These are phyloP conservation scores for Elongisporangium anandrum DNA, from an alignment of 352 stramenopile genomes.

Conservation along the genomic window DNA sequence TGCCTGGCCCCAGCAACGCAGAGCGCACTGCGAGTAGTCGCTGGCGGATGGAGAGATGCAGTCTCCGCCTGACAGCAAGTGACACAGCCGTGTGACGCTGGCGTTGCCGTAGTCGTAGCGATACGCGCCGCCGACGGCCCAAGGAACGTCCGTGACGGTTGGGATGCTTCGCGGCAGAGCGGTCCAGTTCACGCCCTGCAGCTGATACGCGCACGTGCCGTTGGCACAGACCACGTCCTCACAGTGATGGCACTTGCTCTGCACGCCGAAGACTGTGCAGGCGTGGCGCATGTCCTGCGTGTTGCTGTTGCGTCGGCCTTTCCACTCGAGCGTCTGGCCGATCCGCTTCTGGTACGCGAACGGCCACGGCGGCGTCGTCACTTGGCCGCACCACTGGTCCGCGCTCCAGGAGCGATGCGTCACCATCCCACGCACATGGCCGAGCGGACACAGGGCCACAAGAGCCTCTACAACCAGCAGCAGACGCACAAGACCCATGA, in stretches of 20 bases:
- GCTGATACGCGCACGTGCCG: constrained; percentile 83
- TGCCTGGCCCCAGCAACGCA: constrained; percentile 89
- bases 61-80: constrained; percentile 83
- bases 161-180: constrained; percentile 86
- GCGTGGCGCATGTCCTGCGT: constrained; percentile 90
- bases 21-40: constrained; percentile 86
- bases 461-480: background rate
- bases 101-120: constrained; percentile 90
- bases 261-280: constrained; percentile 84
- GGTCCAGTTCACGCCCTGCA: constrained; percentile 87
- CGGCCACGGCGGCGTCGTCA: constrained; percentile 85
- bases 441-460: background rate
- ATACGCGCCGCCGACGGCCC: constrained; percentile 85
- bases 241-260: constrained; percentile 94
- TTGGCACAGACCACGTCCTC: constrained; percentile 81
- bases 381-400: constrained; percentile 84
- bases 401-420: constrained; percentile 82
- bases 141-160: constrained; percentile 91
- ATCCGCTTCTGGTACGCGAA: constrained; percentile 91
- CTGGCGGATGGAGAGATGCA: constrained; percentile 75
- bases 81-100: constrained; percentile 68
- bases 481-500: too few relatives aligned
- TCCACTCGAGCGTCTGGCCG: constrained; percentile 77
- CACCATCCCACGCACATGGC: constrained; percentile 36
- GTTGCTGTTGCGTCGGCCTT: constrained; percentile 86